Conservation (phyloP, 768 basidiomycete species). For the Sistotremastrum niveocremeum region DNA sequence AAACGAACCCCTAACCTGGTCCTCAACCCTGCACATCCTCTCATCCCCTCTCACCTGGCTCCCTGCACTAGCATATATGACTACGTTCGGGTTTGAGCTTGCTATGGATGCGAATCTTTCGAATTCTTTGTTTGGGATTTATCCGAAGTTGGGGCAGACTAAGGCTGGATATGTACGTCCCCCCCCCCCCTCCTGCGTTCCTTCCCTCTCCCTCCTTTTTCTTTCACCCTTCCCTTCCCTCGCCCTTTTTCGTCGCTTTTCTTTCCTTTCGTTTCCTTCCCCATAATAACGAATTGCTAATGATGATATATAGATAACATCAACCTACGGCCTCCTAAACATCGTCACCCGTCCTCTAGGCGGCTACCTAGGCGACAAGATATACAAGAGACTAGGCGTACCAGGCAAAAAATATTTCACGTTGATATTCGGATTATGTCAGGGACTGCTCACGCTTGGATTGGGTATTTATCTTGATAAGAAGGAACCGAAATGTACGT, state of each 20-base stretch:
- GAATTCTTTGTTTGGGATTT: conserved; percentile 28
- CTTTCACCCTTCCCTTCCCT: conserved; percentile 1
- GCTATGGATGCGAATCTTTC: conserved; percentile 40
- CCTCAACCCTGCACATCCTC: conserved; percentile 20
- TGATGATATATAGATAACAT: conserved; percentile 11
- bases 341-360: conserved; percentile 34
- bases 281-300: too few species aligned
- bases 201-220: neutral
- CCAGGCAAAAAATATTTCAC: conserved; percentile 36
- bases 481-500: neutral
- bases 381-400: conserved; percentile 30
- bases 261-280: too few species aligned
- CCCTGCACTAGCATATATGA: conserved; percentile 36
- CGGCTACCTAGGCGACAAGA: conserved; percentile 32
- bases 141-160: conserved; percentile 31
- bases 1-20: conserved; percentile 28
- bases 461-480: conserved; percentile 31
- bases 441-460: conserved; percentile 30
- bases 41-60: conserved; percentile 38
- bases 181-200: too few species aligned
- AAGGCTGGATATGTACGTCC: conserved; percentile 34
- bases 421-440: conserved; percentile 27
- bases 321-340: conserved; percentile 34
- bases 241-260: too few species aligned
- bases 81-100: conserved; percentile 46